Base-by-base conservation (phyloP, 805 yeast genomes). In the Schwanniomyces pseudopolymorphus region DNA sequence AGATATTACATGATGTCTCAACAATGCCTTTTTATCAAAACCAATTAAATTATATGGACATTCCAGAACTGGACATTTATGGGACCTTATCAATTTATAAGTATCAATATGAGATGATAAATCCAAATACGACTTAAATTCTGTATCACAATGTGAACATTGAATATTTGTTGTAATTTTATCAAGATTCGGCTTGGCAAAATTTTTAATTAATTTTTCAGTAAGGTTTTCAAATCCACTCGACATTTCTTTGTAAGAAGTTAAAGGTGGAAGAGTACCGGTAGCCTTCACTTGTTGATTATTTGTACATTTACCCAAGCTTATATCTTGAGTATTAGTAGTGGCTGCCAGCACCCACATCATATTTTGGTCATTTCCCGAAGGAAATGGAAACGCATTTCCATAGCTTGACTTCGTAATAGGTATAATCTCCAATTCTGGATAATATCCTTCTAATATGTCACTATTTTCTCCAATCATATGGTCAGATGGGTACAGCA, bases 11-110 rank as follows among this genome's bases (percentile, higher is more conserved):
- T 67, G 73, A 36, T 64, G 63, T 33, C 70, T 51, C 26, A 67
- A 52, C 35, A 57, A 53, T 3, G 62, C 61, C 41, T 60, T 66
- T 39, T 65, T 62, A 33, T 57, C 56, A 40, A 59, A 60, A 1
- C 71, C 72, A 35, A 67, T 57, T 2, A 60, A 40, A 33, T 52
- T 51, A 57, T 63, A 61, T 2, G 71, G 69, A 39, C 73, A 67
- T 11, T 53, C 50, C 11, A 49, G 42, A 1, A 64, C 58, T 1
- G 70, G 70, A 49, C 73, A 67, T 21, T 53, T 50, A 43, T 50
- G 54, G 9, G 44, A 9, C 13, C 57, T 49, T 19, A 49, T 48
- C 5, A 59, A 36, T 25, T 54, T 47, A 33, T 45, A 43, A 20
- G 50, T 40, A 24, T 63, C 64, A 40, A 53, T 54, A 42, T 63